phyloP scores from a whole-genome alignment of 2,329 filamentous ascomycete species.

The Sphaceloma murrayae region DNA sequence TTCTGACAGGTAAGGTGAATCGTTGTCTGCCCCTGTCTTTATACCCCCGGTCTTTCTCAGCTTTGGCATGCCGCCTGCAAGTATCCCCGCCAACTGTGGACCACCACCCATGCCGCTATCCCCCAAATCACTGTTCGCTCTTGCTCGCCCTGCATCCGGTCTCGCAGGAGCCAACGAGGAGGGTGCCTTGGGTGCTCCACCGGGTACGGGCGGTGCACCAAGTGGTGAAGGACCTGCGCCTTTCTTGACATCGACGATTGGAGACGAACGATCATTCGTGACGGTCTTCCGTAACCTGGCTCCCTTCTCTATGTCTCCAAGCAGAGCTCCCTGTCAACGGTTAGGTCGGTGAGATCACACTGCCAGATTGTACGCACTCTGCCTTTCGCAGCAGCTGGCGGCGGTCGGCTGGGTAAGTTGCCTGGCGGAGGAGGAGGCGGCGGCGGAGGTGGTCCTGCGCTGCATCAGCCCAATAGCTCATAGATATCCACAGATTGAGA shows the following conservation, averaged over 20 bases:
- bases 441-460: constrained; percentile 48
- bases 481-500: too few relatives aligned
- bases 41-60: constrained; percentile 72
- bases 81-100: constrained; percentile 77
- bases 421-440: constrained; percentile 52
- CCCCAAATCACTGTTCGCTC: constrained; percentile 72
- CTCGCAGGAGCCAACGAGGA: constrained; percentile 61
- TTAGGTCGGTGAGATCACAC: too few relatives aligned
- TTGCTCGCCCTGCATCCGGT: constrained; percentile 48
- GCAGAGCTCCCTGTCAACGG: constrained; percentile 61
- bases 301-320: constrained; percentile 82
- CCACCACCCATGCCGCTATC: constrained; percentile 46
- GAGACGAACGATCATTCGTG: constrained; percentile 83
- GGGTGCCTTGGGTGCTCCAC: constrained; percentile 45
- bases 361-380: constrained; percentile 47
- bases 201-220: constrained; percentile 74
- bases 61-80: constrained; percentile 93
- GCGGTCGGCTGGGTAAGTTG: constrained; percentile 47
- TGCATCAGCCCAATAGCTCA: background rate
- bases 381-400: constrained; percentile 45
- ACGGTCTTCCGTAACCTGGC: constrained; percentile 61
- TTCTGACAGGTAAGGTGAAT: constrained; percentile 70
- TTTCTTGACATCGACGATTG: constrained; percentile 50
- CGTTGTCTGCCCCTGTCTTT: constrained; percentile 49
- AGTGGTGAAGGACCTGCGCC: constrained; percentile 54